Evolutionary conservation across 345 rosid genomes (phyloP), one percentile per base, ranked within the genome.

Genomic region (Ceriops decandra): DNA sequence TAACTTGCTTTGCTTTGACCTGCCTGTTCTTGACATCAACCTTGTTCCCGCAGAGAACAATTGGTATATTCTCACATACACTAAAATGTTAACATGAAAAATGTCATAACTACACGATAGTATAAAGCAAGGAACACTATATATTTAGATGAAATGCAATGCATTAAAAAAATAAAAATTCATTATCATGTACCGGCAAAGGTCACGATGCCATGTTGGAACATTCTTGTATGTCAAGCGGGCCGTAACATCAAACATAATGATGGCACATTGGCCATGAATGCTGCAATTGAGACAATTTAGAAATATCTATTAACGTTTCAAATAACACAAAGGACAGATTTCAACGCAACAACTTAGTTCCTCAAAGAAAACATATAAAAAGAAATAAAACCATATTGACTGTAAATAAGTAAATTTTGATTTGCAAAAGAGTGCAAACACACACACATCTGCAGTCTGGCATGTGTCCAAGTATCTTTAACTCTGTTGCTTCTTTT

Each of bases 181-280:
- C 19, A n/a, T 13, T 56, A 1, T 22, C 59, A 27, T 42, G 53
- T 35, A 87, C 93, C 97, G 78, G 91, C 95, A 90, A 0, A 92
- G 96, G 72, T 92, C 96, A 13, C 98, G 91, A 36, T 92, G 96
- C 98, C 98, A 92, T 61, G 96, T 92, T 3, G 97, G 96, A 20
- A 93, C 96, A 80, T 93, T 93, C 84, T 93, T 93, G 85, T 91
- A 93, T 1, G 97, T 93, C 81, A 93, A 78, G 20, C 98, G 82
- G 10, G 98, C 97, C 1, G 98, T 93, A 35, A 93, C 97, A 30
- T 93, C 98, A 53, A 93, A 93, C 98, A 93, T 93, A 35, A 93
- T 91, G 11, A 93, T 87, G 0, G 96, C 98, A 83, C 98, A 93
- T 46, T 93, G 95, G 59, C 98, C 98, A 74, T 93, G 98, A 79